phyloP scores from a whole-genome alignment of 2,329 filamentous ascomycete species.

The Colletotrichum sp. region DNA sequence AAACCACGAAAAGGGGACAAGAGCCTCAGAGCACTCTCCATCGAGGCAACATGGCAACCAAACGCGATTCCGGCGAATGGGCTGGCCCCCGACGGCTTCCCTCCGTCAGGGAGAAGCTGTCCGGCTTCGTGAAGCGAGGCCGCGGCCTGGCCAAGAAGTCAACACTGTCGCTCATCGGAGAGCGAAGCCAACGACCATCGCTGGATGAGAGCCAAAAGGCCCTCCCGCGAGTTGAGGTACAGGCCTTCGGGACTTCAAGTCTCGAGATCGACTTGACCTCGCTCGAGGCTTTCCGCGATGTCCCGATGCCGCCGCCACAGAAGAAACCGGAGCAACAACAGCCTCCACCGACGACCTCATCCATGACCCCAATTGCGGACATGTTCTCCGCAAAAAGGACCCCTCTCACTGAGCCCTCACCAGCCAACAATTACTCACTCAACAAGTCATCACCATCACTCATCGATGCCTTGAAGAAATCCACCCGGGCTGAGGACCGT shows the following conservation, averaged over 20 bases:
- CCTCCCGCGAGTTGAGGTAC: constrained; percentile 4
- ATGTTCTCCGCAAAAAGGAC: constrained; percentile 5
- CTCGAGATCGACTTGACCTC: constrained; percentile 13
- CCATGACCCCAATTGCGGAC: constrained; percentile 13
- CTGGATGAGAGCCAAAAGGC: constrained; percentile 1
- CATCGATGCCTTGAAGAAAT: neutral
- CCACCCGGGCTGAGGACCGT: neutral
- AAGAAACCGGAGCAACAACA: neutral
- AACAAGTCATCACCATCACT: neutral
- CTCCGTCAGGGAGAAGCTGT: constrained; percentile 15
- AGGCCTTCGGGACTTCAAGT: constrained; percentile 7
- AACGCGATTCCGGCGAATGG: constrained; percentile 10
- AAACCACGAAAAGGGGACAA: neutral
- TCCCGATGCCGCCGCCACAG: neutral
- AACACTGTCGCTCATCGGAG: constrained; percentile 2
- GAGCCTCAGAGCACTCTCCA: neutral
- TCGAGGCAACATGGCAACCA: constrained; percentile 5
- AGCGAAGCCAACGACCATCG: neutral
- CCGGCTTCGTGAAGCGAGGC: neutral
- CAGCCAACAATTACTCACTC: neutral
- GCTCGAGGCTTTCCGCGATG: constrained; percentile 11
- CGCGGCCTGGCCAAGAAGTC: constrained; percentile 14
- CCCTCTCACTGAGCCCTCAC: neutral
- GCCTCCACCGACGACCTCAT: neutral
- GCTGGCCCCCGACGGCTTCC: neutral